Conservation (phyloP, 1,284 basidiomycete species). For the Cutaneotrichosporon sp. region DNA sequence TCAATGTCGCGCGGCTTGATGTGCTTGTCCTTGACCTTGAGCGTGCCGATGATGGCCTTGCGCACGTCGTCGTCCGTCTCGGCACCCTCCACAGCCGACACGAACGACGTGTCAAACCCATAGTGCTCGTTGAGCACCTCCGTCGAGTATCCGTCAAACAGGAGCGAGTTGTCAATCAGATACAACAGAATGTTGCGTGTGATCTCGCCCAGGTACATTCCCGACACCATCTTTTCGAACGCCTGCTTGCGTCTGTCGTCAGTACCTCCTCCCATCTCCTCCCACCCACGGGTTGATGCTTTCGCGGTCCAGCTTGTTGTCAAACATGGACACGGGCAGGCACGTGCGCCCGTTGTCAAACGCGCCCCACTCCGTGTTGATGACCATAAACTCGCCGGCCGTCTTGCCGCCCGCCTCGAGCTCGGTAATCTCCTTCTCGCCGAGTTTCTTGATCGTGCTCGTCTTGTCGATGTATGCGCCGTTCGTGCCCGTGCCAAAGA, state of each 20-base stretch:
- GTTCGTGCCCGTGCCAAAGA: slow-evolving; percentile 98
- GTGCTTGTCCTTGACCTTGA: slow-evolving; percentile 55
- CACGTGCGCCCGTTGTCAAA: slow-evolving; percentile 85
- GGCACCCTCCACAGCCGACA: slow-evolving; percentile 73
- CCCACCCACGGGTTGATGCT: slow-evolving; percentile 73
- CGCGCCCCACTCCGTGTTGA: slow-evolving; percentile 97
- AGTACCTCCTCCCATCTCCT: background rate
- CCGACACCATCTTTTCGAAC: slow-evolving; percentile 97
- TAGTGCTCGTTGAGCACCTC: slow-evolving; percentile 76
- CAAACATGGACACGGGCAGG: slow-evolving; percentile 85
- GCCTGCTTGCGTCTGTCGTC: slow-evolving; percentile 64
- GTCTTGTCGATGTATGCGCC: slow-evolving; percentile 92
- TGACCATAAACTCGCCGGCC: slow-evolving; percentile 73
- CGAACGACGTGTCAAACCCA: slow-evolving; percentile 85
- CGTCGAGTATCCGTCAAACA: slow-evolving; percentile 78
- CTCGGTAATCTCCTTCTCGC: slow-evolving; percentile 55
- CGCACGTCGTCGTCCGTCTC: slow-evolving; percentile 44
- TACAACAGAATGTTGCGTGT: slow-evolving; percentile 78
- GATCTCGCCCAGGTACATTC: slow-evolving; percentile 98
- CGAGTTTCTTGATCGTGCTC: slow-evolving; percentile 75
- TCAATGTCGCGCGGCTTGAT: slow-evolving; percentile 54
- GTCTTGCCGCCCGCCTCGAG: slow-evolving; percentile 43
- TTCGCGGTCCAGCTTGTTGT: slow-evolving; percentile 85
- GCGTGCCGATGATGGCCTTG: slow-evolving; percentile 58
- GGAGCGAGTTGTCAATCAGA: slow-evolving; percentile 65